A percentile compares a stretch with the other conserved stretches of the same genome.
Conservation (phyloP, 2,329 filamentous ascomycete species). For the Diaporthe sp. region DNA sequence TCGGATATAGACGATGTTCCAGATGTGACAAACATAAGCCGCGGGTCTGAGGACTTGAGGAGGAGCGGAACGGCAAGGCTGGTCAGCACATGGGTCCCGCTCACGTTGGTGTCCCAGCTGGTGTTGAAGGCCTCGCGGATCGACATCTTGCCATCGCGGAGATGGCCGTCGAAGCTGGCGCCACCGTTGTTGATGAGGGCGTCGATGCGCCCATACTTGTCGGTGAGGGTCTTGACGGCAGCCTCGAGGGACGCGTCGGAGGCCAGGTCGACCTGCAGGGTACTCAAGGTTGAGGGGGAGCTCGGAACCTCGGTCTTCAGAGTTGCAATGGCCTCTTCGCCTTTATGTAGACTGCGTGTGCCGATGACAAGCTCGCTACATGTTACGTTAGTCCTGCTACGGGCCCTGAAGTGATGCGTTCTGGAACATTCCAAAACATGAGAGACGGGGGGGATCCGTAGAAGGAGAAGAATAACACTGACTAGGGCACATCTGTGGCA, state of each 20-base stretch:
- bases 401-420: no score
- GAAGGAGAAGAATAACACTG: no score
- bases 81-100: conserved; percentile 57
- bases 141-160: conserved; percentile 40
- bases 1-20: conserved; percentile 51
- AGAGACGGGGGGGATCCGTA: no score
- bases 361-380: conserved; percentile 67
- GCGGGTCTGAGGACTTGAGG: conserved; percentile 53
- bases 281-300: conserved; percentile 53
- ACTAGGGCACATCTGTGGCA: conserved; percentile 59
- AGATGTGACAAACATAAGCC: conserved; percentile 61
- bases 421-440: no score
- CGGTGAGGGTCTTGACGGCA: conserved; percentile 55
- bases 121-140: conserved; percentile 57
- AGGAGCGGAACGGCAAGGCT: conserved; percentile 55
- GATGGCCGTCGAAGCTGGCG: conserved; percentile 53
- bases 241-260: conserved; percentile 62
- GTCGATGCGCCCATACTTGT: conserved; percentile 58
- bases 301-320: conserved; percentile 53
- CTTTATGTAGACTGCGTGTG: conserved; percentile 61
- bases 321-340: conserved; percentile 54
- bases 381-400: no score
- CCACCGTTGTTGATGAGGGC: conserved; percentile 67
- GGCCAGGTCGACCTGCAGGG: conserved; percentile 63
- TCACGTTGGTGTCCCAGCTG: conserved; percentile 61